phyloP scores from a whole-genome alignment of 73 alveolate genomes.

The Durusdinium trenchii region DNA sequence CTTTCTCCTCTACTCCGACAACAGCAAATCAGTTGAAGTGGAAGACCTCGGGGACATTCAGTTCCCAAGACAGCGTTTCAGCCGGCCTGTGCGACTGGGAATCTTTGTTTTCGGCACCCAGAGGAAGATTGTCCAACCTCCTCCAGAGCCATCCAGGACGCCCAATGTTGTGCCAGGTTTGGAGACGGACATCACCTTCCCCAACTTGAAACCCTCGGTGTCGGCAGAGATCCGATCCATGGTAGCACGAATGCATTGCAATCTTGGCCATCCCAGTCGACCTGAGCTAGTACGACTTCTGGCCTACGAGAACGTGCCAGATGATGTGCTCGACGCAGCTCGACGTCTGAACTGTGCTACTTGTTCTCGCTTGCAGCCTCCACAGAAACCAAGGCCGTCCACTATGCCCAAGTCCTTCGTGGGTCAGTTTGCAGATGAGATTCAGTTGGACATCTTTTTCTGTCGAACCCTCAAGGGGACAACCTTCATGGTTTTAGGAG shows the following conservation, averaged over 20 bases:
- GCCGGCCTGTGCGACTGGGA: background rate
- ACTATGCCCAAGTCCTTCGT: background rate
- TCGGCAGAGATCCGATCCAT: background rate
- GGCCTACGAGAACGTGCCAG: background rate
- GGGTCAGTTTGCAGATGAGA: background rate
- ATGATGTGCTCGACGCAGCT: background rate
- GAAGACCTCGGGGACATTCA: background rate
- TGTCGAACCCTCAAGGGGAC: background rate
- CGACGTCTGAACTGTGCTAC: background rate
- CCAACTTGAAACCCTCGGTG: background rate
- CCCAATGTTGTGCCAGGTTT: background rate
- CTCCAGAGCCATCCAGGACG: background rate
- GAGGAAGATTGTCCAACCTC: too few relatives aligned
- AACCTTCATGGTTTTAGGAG: background rate
- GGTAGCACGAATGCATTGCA: background rate
- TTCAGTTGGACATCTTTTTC: background rate
- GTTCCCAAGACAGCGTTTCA: background rate
- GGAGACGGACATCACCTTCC: slow-evolving; percentile 12
- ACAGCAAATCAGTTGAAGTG: background rate
- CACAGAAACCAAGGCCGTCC: background rate
- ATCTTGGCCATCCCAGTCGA: background rate
- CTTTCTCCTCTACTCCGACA: background rate
- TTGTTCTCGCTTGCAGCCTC: background rate
- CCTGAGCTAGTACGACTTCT: background rate
- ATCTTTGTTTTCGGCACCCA: background rate